A percentile compares a stretch with the other conserved stretches of the same genome.
Evolutionary conservation across 1,284 basidiomycete species (phyloP).

Genomic region (Melanopsichium pennsylvanicum): DNA sequence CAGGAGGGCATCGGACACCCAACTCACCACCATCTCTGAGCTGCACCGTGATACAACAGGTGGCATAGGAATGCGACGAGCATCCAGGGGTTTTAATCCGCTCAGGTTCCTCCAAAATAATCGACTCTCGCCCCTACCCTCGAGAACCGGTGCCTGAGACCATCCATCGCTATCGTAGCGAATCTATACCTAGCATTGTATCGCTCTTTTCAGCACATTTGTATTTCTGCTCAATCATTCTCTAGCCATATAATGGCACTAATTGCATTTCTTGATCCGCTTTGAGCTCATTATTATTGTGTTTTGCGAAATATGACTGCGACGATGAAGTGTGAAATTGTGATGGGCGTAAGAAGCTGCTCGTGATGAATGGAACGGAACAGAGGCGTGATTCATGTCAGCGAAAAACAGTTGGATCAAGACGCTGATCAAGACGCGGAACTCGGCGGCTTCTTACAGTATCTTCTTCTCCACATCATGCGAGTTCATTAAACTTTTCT

Average conservation of each 20-base stretch:
- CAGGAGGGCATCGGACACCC: conserved; percentile 35
- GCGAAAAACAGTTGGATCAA: conserved; percentile 5
- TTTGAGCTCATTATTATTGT: not conserved
- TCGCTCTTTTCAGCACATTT: conserved; percentile 4
- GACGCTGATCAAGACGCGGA: conserved; percentile 9
- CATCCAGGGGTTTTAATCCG: conserved; percentile 22
- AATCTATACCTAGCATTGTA: not conserved
- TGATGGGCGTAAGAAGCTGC: no score
- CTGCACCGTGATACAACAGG: conserved; percentile 7
- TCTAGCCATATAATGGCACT: not conserved
- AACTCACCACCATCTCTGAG: conserved; percentile 22
- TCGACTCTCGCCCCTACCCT: conserved; percentile 36
- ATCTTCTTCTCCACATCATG: conserved; percentile 23
- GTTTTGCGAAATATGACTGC: not conserved
- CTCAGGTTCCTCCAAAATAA: conserved; percentile 40
- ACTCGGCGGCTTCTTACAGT: conserved; percentile 12
- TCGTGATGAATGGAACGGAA: no score
- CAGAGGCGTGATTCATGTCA: not conserved
- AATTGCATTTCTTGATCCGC: conserved; percentile 2
- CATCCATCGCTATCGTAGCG: no score
- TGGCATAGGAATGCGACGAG: not conserved
- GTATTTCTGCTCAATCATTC: conserved; percentile 24
- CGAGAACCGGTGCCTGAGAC: conserved; percentile 12
- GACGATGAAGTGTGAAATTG: not conserved
- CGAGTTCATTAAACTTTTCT: not conserved